Evolutionary conservation across 345 rosid genomes (phyloP).

Genomic region (Arabis alpina): DNA sequence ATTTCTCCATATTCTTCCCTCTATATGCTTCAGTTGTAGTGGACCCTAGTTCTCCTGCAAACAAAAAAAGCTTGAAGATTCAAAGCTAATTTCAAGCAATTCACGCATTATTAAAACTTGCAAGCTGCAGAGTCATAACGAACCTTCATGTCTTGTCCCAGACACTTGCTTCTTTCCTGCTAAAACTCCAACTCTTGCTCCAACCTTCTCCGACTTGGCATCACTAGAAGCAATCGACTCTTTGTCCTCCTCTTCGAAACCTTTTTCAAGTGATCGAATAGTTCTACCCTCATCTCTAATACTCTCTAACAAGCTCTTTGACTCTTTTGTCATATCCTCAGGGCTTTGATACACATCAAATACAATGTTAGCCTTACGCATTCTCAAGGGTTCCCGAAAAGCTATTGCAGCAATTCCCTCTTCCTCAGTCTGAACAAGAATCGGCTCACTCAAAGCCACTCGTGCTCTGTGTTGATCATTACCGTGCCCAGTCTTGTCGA

Average conservation of each 20-base stretch:
- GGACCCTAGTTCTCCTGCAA: slow-evolving; percentile 18
- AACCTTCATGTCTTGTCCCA: slow-evolving; percentile 26
- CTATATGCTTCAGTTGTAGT: slow-evolving; percentile 14
- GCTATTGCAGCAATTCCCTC: slow-evolving; percentile 22
- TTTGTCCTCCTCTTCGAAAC: slow-evolving; percentile 11
- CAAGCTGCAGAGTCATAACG: neutral
- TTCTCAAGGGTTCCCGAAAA: slow-evolving; percentile 23
- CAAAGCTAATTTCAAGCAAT: slow-evolving; percentile 23
- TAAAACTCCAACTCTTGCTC: slow-evolving; percentile 16
- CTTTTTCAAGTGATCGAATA: slow-evolving; percentile 18
- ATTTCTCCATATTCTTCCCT: slow-evolving; percentile 15
- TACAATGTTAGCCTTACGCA: slow-evolving; percentile 3
- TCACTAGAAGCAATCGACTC: neutral
- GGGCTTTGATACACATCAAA: slow-evolving; percentile 29
- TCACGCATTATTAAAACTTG: neutral
- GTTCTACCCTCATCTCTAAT: slow-evolving; percentile 48
- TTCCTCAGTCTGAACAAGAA: slow-evolving; percentile 27
- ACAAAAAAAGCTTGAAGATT: neutral
- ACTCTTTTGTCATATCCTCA: slow-evolving; percentile 49
- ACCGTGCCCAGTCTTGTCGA: slow-evolving; percentile 21
- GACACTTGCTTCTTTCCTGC: slow-evolving; percentile 19
- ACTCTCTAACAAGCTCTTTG: slow-evolving; percentile 51
- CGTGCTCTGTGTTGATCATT: slow-evolving; percentile 19
- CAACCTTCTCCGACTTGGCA: neutral
- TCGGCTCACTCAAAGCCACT: slow-evolving; percentile 15